phyloP scores from a whole-genome alignment of 441 rosid species.

The Populus hybrid region DNA sequence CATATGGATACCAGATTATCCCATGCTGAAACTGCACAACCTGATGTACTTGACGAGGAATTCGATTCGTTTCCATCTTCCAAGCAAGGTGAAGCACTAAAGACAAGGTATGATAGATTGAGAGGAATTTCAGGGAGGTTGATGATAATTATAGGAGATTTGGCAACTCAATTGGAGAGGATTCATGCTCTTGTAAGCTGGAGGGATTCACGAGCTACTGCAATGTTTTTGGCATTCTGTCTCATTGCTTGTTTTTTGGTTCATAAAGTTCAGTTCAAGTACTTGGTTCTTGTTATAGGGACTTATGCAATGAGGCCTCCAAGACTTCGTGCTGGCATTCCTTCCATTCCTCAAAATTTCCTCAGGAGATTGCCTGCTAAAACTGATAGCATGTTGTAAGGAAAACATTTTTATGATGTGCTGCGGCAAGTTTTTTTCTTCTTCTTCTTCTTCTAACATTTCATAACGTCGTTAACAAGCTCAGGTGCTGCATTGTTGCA shows the following conservation, averaged over 20 bases:
- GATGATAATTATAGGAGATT: conserved; percentile 51
- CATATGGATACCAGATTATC: conserved; percentile 58
- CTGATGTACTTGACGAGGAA: conserved; percentile 61
- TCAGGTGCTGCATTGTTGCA: too few species aligned
- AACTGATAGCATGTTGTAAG: too few species aligned
- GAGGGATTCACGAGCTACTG: conserved; percentile 62
- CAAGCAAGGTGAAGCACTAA: conserved; percentile 31
- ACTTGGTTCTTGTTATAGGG: conserved; percentile 34
- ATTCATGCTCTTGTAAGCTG: conserved; percentile 49
- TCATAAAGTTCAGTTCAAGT: conserved; percentile 33
- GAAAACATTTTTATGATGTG: not conserved
- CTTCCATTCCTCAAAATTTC: conserved; percentile 48
- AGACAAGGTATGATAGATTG: conserved; percentile 50
- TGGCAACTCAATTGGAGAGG: conserved; percentile 61
- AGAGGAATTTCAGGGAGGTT: conserved; percentile 56
- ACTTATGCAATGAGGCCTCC: conserved; percentile 53
- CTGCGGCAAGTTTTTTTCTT: not conserved
- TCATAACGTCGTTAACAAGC: not conserved
- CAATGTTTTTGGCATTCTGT: conserved; percentile 45
- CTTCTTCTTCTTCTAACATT: not conserved
- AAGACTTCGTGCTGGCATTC: conserved; percentile 46
- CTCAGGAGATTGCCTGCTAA: conserved; percentile 67
- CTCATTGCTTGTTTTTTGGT: conserved; percentile 38
- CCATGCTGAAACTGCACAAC: conserved; percentile 41
- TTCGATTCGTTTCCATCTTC: conserved; percentile 45